Conservation (phyloP, 371 early-diverging fungal species). For the Mortierella sp. region DNA sequence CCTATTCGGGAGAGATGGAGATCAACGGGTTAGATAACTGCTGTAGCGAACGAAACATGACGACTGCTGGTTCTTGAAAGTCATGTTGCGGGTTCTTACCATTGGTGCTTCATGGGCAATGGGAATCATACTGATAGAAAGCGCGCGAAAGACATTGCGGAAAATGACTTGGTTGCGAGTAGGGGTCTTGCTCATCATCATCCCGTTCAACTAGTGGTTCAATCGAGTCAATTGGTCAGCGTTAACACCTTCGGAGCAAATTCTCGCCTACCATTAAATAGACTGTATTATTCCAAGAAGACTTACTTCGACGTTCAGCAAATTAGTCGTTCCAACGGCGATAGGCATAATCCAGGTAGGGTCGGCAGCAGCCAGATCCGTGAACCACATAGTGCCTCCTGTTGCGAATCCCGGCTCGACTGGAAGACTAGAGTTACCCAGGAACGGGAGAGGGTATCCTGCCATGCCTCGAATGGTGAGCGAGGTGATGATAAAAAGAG, state of each 20-base stretch:
- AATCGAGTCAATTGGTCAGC: too few relatives aligned
- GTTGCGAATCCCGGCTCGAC: constrained; percentile 65
- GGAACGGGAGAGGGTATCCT: constrained; percentile 72
- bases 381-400: constrained; percentile 80
- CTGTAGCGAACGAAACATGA: neutral
- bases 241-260: neutral
- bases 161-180: constrained; percentile 62
- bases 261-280: neutral
- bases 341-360: constrained; percentile 81
- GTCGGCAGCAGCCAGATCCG: constrained; percentile 77
- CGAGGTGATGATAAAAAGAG: constrained; percentile 80
- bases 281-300: neutral
- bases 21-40: neutral
- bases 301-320: constrained; percentile 79
- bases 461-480: constrained; percentile 78
- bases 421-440: constrained; percentile 55
- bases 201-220: constrained; percentile 62
- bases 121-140: constrained; percentile 76
- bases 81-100: constrained; percentile 47
- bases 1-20: constrained; percentile 24
- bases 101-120: constrained; percentile 80
- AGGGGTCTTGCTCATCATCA: constrained; percentile 62
- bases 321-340: constrained; percentile 75
- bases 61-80: neutral
- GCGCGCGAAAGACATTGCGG: constrained; percentile 67